phyloP scores from a whole-genome alignment of 2,329 filamentous ascomycete genomes.

The Fusarium sp. region DNA sequence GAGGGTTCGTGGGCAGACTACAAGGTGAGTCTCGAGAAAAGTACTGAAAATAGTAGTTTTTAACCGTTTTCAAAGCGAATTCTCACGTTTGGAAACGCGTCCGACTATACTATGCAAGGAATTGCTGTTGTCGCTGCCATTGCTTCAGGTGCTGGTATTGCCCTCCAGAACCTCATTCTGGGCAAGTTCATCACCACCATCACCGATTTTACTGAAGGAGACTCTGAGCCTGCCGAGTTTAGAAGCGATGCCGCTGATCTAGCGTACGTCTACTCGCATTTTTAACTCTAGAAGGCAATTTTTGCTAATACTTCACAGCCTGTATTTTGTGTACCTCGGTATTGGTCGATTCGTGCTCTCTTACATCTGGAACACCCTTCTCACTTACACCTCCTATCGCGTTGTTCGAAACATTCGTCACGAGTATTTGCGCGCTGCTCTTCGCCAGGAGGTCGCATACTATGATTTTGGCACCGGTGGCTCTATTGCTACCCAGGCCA shows the following conservation, averaged over 20 bases:
- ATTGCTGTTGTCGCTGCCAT: constrained; percentile 49
- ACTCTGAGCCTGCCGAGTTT: constrained; percentile 43
- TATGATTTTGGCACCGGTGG: constrained; percentile 59
- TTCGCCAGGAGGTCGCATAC: constrained; percentile 63
- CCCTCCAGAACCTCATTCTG: constrained; percentile 55
- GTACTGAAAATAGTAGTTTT: neutral
- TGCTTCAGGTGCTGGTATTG: constrained; percentile 52
- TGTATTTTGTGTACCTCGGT: constrained; percentile 71
- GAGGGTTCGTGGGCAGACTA: constrained; percentile 39
- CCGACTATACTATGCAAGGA: constrained; percentile 46
- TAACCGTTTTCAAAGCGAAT: constrained; percentile 46
- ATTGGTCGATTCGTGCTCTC: constrained; percentile 63
- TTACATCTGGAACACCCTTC: constrained; percentile 58
- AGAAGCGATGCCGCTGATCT: constrained; percentile 47
- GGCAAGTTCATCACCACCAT: constrained; percentile 53
- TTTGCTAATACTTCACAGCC: constrained; percentile 45
- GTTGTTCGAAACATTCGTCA: constrained; percentile 62
- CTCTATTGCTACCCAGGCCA: constrained; percentile 55
- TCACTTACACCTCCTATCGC: constrained; percentile 64
- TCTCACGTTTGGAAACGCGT: constrained; percentile 44
- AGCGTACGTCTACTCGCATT: constrained; percentile 49
- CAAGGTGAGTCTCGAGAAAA: constrained; percentile 21
- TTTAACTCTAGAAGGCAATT: constrained; percentile 40
- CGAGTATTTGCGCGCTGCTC: constrained; percentile 61
- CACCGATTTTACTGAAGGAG: constrained; percentile 47